Percentiles rank a stretch among this genome's conserved stretches.
These are phyloP conservation scores for Fistulifera pelliculosa DNA, from an alignment of 108 stramenopile species.

Conservation along the genomic window DNA sequence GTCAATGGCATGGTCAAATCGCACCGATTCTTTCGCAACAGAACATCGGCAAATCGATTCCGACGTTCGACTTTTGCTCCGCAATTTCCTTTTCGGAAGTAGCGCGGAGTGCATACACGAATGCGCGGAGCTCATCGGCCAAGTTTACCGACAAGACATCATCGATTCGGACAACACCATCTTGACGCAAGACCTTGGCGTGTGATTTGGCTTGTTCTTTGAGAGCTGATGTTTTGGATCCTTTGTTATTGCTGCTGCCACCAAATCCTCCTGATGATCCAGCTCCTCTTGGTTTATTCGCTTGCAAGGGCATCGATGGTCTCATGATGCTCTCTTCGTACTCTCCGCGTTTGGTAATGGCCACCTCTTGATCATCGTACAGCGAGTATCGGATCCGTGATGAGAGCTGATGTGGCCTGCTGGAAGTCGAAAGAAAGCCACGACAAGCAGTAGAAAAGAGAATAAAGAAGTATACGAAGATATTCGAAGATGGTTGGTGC, in stretches of 20 bases:
- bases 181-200: slow-evolving; percentile 43
- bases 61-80: slow-evolving; percentile 28
- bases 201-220: slow-evolving; percentile 46
- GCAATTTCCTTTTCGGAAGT: slow-evolving; percentile 31
- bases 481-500: no score
- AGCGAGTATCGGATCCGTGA: background rate
- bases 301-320: no score
- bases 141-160: slow-evolving; percentile 34
- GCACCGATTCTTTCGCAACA: slow-evolving; percentile 65
- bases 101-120: slow-evolving; percentile 32
- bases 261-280: slow-evolving; percentile 25
- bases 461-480: no score
- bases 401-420: no score
- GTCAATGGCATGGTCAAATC: slow-evolving; percentile 66
- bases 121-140: slow-evolving; percentile 50
- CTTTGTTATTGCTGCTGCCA: slow-evolving; percentile 18
- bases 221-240: slow-evolving; percentile 11
- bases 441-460: no score
- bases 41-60: slow-evolving; percentile 72
- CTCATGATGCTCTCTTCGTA: no score
- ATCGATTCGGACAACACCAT: slow-evolving; percentile 73
- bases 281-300: background rate
- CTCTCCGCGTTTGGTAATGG: background rate
- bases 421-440: no score
- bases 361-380: background rate